phyloP scores from a whole-genome alignment of 306 rosid species.

The Crotalaria pallida region DNA sequence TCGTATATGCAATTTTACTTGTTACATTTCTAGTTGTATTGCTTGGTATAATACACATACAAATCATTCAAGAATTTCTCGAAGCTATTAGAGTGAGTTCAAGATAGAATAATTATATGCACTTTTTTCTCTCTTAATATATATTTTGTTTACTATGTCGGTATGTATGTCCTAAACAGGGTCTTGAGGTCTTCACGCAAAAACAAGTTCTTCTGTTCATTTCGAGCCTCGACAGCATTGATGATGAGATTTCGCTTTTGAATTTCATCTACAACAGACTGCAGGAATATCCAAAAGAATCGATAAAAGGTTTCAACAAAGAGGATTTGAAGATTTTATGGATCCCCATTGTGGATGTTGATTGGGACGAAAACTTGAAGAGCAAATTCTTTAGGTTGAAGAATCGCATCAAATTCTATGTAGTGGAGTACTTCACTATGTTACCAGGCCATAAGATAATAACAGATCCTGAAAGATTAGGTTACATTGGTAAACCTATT shows the following conservation, averaged over 20 bases:
- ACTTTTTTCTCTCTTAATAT: neutral
- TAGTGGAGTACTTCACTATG: slow-evolving; percentile 15
- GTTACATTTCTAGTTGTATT: too few species aligned
- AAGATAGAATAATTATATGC: neutral
- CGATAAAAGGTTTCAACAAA: slow-evolving; percentile 5
- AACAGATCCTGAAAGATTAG: neutral
- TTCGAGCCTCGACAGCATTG: slow-evolving; percentile 19
- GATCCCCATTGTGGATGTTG: slow-evolving; percentile 16
- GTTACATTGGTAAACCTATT: neutral
- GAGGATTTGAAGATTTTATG: slow-evolving; percentile 31
- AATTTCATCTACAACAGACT: slow-evolving; percentile 21
- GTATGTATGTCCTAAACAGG: slow-evolving; percentile 10
- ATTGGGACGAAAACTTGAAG: neutral
- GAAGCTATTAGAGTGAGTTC: neutral
- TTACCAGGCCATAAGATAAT: slow-evolving; percentile 24
- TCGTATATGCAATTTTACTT: too few species aligned
- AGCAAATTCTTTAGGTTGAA: neutral
- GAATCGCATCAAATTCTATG: slow-evolving; percentile 9
- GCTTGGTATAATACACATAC: too few species aligned
- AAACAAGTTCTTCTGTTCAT: slow-evolving; percentile 24
- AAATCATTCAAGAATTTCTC: too few species aligned
- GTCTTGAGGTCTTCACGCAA: slow-evolving; percentile 21
- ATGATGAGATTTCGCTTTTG: slow-evolving; percentile 25
- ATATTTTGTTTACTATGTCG: too few species aligned
- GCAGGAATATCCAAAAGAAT: slow-evolving; percentile 5